phyloP scores from a whole-genome alignment of 2,329 filamentous ascomycete genomes.

The Calonectria henricotiae region DNA sequence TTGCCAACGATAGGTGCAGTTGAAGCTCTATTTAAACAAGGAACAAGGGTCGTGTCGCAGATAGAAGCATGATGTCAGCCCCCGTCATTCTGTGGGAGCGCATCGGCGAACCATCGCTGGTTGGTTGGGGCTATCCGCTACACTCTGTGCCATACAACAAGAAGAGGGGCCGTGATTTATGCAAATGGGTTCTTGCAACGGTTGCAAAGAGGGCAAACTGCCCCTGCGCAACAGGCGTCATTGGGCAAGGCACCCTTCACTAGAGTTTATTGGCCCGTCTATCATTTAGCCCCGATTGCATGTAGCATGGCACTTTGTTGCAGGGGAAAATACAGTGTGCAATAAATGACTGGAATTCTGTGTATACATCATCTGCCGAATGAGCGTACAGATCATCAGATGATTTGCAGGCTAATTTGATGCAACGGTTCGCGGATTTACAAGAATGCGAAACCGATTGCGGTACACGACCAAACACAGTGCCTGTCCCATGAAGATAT shows the following conservation, averaged over 20 bases:
- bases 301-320: background rate
- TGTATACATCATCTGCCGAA: background rate
- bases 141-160: background rate
- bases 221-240: background rate
- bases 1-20: background rate
- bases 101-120: slow-evolving; percentile 1
- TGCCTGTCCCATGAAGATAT: background rate
- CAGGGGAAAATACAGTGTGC: background rate
- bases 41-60: slow-evolving; percentile 11
- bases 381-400: background rate
- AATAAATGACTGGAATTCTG: background rate
- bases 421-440: background rate
- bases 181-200: background rate
- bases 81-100: slow-evolving; percentile 8
- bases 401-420: background rate
- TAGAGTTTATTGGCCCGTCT: background rate
- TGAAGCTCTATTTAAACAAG: slow-evolving; percentile 24
- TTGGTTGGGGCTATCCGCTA: slow-evolving; percentile 21
- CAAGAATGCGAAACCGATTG: background rate
- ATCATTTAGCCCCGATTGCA: background rate
- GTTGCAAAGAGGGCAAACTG: background rate
- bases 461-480: background rate
- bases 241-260: background rate
- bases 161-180: slow-evolving; percentile 12
- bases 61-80: slow-evolving; percentile 30